These are phyloP conservation scores for Gryganskiella cystojenkinii DNA, from an alignment of 192 early-diverging fungal species.

Conservation along the genomic window DNA sequence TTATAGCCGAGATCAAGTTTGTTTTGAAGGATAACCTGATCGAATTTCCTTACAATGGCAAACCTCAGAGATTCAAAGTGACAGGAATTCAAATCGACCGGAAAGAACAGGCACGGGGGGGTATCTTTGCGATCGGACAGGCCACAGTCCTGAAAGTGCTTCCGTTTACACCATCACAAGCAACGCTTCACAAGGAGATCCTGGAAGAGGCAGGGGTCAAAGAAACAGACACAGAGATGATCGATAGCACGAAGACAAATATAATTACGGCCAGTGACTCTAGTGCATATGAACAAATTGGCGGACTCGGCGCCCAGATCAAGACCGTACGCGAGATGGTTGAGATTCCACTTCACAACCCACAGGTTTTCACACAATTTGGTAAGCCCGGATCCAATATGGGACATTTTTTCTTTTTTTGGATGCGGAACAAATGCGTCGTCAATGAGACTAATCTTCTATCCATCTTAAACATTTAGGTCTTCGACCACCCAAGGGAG, in stretches of 20 bases:
- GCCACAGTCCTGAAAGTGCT: constrained; percentile 52
- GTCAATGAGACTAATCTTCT: background rate
- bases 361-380: constrained; percentile 77
- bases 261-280: background rate
- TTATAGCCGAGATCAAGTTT: constrained; percentile 70
- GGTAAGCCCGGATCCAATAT: constrained; percentile 58
- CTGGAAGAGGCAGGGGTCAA: constrained; percentile 1
- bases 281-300: constrained; percentile 71
- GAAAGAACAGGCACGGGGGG: constrained; percentile 10
- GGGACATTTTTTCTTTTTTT: too few species aligned
- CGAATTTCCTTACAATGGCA: constrained; percentile 69
- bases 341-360: constrained; percentile 78
- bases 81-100: constrained; percentile 24
- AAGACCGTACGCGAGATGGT: constrained; percentile 84
- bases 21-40: constrained; percentile 55
- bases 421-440: too few species aligned
- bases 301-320: constrained; percentile 83
- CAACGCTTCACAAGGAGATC: constrained; percentile 17
- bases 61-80: constrained; percentile 56
- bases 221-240: background rate
- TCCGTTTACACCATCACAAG: constrained; percentile 33
- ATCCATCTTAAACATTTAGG: constrained; percentile 41
- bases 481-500: constrained; percentile 89
- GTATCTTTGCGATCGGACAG: constrained; percentile 43
- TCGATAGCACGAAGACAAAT: background rate